Percentiles rank a stretch among this genome's conserved stretches.
These are phyloP conservation scores for Pseudocercospora musae DNA, from an alignment of 2,329 filamentous ascomycete species.

Conservation along the genomic window DNA sequence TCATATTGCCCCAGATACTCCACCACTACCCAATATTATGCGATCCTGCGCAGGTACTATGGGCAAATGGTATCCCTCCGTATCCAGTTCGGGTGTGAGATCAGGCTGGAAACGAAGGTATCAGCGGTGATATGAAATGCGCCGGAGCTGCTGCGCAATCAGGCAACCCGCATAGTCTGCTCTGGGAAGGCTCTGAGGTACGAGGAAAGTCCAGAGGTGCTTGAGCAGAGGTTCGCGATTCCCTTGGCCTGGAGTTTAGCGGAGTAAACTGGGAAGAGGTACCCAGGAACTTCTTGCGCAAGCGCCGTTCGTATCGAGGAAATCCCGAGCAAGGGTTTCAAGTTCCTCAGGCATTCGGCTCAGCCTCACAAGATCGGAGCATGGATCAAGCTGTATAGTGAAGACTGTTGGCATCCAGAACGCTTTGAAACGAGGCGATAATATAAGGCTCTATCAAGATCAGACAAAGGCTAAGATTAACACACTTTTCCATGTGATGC, in stretches of 20 bases:
- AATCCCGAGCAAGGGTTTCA: background rate
- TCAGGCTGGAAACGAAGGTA: slow-evolving; percentile 3
- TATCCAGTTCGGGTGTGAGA: background rate
- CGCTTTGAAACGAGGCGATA: background rate
- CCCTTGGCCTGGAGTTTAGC: background rate
- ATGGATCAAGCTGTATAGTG: background rate
- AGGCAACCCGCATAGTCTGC: background rate
- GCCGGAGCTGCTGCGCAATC: slow-evolving; percentile 2
- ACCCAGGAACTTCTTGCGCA: slow-evolving; percentile 4
- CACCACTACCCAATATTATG: slow-evolving; percentile 6
- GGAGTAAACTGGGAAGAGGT: background rate
- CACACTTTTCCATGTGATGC: background rate
- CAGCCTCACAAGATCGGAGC: background rate
- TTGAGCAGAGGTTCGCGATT: background rate
- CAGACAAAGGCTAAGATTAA: background rate
- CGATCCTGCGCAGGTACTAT: slow-evolving; percentile 6
- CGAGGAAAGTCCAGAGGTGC: background rate
- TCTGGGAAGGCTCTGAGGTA: background rate
- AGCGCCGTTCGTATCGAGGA: background rate
- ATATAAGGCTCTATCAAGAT: background rate
- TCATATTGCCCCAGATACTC: slow-evolving; percentile 53
- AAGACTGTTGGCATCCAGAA: background rate
- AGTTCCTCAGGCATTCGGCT: background rate
- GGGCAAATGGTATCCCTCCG: background rate
- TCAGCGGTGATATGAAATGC: background rate